Evolutionary conservation across 306 rosid genomes (phyloP).

Genomic region (Castanea mollissima): DNA sequence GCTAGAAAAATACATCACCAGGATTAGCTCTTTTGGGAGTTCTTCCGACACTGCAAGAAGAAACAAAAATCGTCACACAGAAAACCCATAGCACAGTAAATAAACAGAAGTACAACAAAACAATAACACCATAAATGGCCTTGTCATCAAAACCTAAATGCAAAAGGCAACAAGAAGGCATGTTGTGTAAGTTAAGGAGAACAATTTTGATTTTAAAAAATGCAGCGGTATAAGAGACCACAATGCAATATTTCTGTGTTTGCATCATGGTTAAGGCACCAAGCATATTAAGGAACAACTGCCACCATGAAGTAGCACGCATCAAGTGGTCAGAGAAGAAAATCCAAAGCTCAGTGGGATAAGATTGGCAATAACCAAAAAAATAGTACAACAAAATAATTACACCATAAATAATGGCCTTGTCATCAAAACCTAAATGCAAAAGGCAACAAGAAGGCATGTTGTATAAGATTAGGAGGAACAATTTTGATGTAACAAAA

Average conservation of each 20-base stretch:
- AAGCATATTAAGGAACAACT: neutral
- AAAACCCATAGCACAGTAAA: neutral
- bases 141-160: neutral
- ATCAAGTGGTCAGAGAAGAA: neutral
- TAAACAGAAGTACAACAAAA: slow-evolving; percentile 12
- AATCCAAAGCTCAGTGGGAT: neutral
- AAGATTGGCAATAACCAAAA: slow-evolving; percentile 6
- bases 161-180: neutral
- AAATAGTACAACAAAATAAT: slow-evolving; percentile 5
- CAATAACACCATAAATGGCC: neutral
- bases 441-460: neutral
- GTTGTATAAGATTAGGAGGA: neutral
- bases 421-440: neutral
- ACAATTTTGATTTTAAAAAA: neutral
- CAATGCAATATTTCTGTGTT: neutral
- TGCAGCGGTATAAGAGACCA: neutral
- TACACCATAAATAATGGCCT: neutral
- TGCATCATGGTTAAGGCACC: neutral
- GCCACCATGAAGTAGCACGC: neutral
- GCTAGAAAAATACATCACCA: slow-evolving; percentile 46
- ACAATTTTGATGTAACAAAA: neutral
- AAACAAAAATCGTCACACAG: slow-evolving; percentile 27
- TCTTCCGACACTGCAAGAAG: slow-evolving; percentile 81
- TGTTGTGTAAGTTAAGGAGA: neutral
- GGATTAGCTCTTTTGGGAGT: slow-evolving; percentile 62